Base-by-base conservation (phyloP, 2,329 filamentous ascomycete genomes). In the Chalaropsis thielavioides region DNA sequence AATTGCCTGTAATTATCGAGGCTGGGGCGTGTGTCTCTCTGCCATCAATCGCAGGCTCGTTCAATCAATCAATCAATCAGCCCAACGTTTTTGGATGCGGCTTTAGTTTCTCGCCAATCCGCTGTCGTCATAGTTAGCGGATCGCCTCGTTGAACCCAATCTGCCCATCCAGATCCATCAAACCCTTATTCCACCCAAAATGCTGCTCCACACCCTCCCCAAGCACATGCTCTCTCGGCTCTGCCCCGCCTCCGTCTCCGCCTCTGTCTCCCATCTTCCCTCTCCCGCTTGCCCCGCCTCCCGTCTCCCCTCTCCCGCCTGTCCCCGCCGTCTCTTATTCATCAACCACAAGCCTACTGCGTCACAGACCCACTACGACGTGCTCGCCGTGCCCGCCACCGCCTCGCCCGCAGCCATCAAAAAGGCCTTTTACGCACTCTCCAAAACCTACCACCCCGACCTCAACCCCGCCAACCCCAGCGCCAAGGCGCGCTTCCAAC, bases 391-490 rank as follows among this genome's bases (percentile, higher is more conserved):
- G n/a, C 76, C 83, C 0, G 79, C 81, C 51, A 81, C 82, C 68
- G 92, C 92, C 49, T 84, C 88, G 17, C 76, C 82, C 0, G 78
- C 79, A 8, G 90, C 96, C 63, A 92, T 97, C 68, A 97, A 97
- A 75, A 92, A 89, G 87, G 83, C 83, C 69, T 99, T 96, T 82
- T 97, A 96, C 80, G 76, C 81, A 68, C 88, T 97, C 73, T 96
- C 91, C 72, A 95, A 96, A 76, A 78, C 82, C 64, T 87, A 96
- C 80, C 94, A 99, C 75, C 94, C 94, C 0, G 94, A 99, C 80
- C 85, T 86, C 73, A 95, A 97, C 79, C 89, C 81, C 67, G 73
- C 82, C 70, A 87, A 96, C 75, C 87, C 89, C 3, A 73, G 77
- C 66, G 88, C 92, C 68, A 80, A 85, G 3, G 77, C 83, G 66